Conservation (phyloP, 1,139 yeast species). For the Debaryomyces fabryi region DNA sequence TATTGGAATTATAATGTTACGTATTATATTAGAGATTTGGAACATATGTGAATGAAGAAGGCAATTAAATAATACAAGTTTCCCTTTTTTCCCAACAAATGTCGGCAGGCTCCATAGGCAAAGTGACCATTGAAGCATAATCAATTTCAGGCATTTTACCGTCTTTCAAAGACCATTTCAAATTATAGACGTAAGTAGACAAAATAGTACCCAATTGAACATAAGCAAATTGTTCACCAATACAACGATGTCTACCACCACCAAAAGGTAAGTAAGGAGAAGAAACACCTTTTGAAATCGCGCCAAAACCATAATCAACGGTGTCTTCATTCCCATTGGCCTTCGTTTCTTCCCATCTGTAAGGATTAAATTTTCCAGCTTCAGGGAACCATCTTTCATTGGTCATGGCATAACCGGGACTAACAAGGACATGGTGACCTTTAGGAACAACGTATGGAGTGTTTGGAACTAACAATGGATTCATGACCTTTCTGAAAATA, state of each 20-base stretch:
- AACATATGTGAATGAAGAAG: background rate
- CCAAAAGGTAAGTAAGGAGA: slow-evolving; percentile 98
- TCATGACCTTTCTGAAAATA: slow-evolving; percentile 86
- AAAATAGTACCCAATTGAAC: slow-evolving; percentile 89
- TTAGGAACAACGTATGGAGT: slow-evolving; percentile 81
- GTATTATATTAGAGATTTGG: background rate
- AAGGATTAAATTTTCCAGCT: slow-evolving; percentile 72
- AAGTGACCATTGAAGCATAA: slow-evolving; percentile 90
- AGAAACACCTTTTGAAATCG: slow-evolving; percentile 91
- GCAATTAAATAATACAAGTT: slow-evolving; percentile 26
- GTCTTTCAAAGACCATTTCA: slow-evolving; percentile 75
- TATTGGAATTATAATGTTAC: background rate
- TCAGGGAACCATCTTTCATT: slow-evolving; percentile 78
- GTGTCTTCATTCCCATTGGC: slow-evolving; percentile 42
- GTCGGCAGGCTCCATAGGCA: slow-evolving; percentile 77
- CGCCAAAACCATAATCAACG: slow-evolving; percentile 94
- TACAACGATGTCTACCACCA: slow-evolving; percentile 99
- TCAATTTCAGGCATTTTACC: slow-evolving; percentile 73
- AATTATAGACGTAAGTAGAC: slow-evolving; percentile 71
- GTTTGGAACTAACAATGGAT: slow-evolving; percentile 77
- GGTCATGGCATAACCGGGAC: slow-evolving; percentile 90
- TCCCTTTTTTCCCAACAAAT: slow-evolving; percentile 75
- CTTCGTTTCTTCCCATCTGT: slow-evolving; percentile 76
- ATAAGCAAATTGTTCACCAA: slow-evolving; percentile 98
- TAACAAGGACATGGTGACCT: slow-evolving; percentile 87